Evolutionary conservation across 176 grass and related monocot genomes (phyloP), one percentile per base, ranked within the genome.

Genomic region (Tuctoria greenei): DNA sequence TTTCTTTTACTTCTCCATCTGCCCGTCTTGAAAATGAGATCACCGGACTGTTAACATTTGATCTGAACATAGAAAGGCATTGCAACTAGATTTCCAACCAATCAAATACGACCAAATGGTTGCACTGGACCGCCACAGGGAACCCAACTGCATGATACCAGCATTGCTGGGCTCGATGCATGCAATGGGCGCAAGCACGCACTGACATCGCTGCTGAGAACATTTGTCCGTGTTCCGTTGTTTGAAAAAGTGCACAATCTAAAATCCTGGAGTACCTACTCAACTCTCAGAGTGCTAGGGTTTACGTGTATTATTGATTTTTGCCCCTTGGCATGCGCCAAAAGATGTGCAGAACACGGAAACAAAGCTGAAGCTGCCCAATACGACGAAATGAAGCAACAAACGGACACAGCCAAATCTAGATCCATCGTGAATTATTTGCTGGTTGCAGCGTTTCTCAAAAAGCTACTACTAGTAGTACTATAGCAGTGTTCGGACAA

Each of bases 81-180:
- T 3, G 16, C 15, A 40, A 23, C 7, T 1, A 2, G 69, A 23
- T 54, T 37, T 37, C 2, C 31, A 31, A 31, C 27, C 5, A 21
- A 74, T 44, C 38, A 57, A 59, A 67, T 39, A 20, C 42, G 37
- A 70, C 56, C 27, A 47, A 68, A 75, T 49, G 63, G 72, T 37
- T 28, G 52, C 64, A 31, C 31, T 31, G 31, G 31, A 27, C 8
- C 42, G 42, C 47, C 35, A 70, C 52, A 78, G 68, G 56, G 71
- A 62, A 21, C 66, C 46, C 41, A 63, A 44, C 31, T 12, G 64
- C 4, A 20, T 8, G 4, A 18, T 39, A 37, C 23, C 72, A 21
- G 24, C 57, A 37, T 55, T 44, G 44, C 82, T 64, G 82, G 74
- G 65, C 73, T 77, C 82, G 82, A 84, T 77, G 47, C 47, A 7